Conservation (phyloP, 352 stramenopile species). For the Phytophthora citricola region DNA sequence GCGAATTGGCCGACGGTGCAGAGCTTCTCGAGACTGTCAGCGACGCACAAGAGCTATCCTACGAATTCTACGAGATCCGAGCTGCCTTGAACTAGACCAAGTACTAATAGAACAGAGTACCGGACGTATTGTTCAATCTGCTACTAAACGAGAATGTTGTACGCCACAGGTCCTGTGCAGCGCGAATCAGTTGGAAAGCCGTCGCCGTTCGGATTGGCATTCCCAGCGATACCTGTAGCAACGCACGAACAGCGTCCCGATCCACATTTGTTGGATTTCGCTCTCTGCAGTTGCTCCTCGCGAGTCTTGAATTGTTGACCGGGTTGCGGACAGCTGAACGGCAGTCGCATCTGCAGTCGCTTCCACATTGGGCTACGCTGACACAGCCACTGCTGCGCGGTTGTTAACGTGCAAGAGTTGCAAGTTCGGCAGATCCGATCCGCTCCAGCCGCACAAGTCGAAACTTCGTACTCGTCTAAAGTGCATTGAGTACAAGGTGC, state of each 20-base stretch:
- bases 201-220: constrained; percentile 77
- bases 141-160: constrained; percentile 65
- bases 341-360: constrained; percentile 61
- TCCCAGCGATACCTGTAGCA: constrained; percentile 61
- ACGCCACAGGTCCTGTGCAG: constrained; percentile 66
- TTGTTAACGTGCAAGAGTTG: constrained; percentile 74
- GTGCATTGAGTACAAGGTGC: constrained; percentile 68
- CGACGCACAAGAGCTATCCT: constrained; percentile 80
- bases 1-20: constrained; percentile 57
- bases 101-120: constrained; percentile 20
- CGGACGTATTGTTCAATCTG: no score
- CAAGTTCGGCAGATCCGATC: constrained; percentile 78
- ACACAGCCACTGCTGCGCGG: constrained; percentile 63
- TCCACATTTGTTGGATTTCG: constrained; percentile 77
- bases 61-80: constrained; percentile 90
- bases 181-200: constrained; percentile 72
- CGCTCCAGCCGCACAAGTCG: constrained; percentile 53
- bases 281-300: constrained; percentile 64
- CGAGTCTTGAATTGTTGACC: constrained; percentile 64
- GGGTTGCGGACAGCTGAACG: constrained; percentile 71
- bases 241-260: constrained; percentile 76
- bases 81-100: constrained; percentile 19
- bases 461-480: constrained; percentile 74
- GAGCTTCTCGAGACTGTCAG: constrained; percentile 79
- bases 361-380: constrained; percentile 66